Evolutionary conservation across 1,284 basidiomycete species (phyloP).

Genomic region (Trametes pubescens): DNA sequence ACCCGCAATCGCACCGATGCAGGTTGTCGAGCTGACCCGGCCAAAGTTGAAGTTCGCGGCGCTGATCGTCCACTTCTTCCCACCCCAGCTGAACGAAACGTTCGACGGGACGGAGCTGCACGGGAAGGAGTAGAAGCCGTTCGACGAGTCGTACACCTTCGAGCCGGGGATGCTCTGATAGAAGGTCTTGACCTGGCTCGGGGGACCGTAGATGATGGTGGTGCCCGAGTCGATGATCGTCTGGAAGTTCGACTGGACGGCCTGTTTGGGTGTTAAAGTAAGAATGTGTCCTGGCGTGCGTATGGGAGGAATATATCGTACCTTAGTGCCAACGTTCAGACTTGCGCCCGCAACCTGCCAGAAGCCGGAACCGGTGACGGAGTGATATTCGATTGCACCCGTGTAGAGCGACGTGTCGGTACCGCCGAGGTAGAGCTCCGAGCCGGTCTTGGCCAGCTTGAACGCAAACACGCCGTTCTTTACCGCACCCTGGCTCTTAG

Average conservation of each 20-base stretch:
- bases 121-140: conserved; percentile 43
- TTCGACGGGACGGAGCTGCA: conserved; percentile 35
- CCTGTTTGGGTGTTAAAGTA: conserved; percentile 32
- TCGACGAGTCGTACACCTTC: conserved; percentile 34
- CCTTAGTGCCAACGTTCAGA: conserved; percentile 34
- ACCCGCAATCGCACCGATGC: conserved; percentile 41
- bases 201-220: conserved; percentile 60
- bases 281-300: neutral
- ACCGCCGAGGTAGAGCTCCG: conserved; percentile 62
- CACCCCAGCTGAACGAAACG: conserved; percentile 44
- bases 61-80: conserved; percentile 40
- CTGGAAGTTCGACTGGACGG: conserved; percentile 23
- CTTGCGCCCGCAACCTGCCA: conserved; percentile 40
- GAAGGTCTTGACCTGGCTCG: conserved; percentile 50
- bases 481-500: conserved; percentile 26
- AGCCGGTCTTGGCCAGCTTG: conserved; percentile 54
- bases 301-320: conserved; percentile 19
- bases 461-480: conserved; percentile 50
- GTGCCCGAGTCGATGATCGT: conserved; percentile 56
- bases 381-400: conserved; percentile 50
- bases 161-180: conserved; percentile 56
- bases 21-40: conserved; percentile 26
- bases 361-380: conserved; percentile 40
- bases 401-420: conserved; percentile 48
- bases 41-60: conserved; percentile 42